These are phyloP conservation scores for Claviceps humidiphila DNA, from an alignment of 2,329 filamentous ascomycete species.

Conservation along the genomic window DNA sequence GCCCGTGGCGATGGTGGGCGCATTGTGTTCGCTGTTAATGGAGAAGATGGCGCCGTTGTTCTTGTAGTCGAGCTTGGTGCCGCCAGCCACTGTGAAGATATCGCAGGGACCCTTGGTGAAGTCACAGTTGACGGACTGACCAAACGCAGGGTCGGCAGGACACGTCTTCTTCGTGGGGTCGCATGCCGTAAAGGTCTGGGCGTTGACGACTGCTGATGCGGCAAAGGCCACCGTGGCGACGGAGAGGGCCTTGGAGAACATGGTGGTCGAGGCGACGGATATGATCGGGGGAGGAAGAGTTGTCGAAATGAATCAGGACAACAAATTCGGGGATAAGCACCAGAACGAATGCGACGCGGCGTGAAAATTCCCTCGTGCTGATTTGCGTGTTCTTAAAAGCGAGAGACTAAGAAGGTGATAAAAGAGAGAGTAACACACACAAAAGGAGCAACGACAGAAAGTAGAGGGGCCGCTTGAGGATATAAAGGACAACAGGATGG, in stretches of 20 bases:
- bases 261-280: constrained; percentile 9
- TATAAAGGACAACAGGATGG: background rate
- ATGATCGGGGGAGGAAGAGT: background rate
- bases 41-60: constrained; percentile 41
- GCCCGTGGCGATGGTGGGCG: constrained; percentile 58
- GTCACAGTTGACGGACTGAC: constrained; percentile 48
- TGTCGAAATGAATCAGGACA: background rate
- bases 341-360: background rate
- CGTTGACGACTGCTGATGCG: constrained; percentile 34
- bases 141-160: constrained; percentile 64
- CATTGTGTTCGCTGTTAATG: constrained; percentile 54
- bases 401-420: background rate
- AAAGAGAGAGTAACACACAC: background rate
- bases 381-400: background rate
- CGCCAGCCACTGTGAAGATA: constrained; percentile 32
- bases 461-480: background rate
- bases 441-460: background rate
- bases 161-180: constrained; percentile 48
- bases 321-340: no score
- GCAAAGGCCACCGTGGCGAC: constrained; percentile 34
- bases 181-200: constrained; percentile 44
- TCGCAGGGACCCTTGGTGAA: constrained; percentile 61
- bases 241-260: constrained; percentile 33
- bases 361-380: no score
- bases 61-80: constrained; percentile 36